Base-by-base conservation (phyloP, 495 filamentous ascomycete genomes). In the Penicillium daleae region DNA sequence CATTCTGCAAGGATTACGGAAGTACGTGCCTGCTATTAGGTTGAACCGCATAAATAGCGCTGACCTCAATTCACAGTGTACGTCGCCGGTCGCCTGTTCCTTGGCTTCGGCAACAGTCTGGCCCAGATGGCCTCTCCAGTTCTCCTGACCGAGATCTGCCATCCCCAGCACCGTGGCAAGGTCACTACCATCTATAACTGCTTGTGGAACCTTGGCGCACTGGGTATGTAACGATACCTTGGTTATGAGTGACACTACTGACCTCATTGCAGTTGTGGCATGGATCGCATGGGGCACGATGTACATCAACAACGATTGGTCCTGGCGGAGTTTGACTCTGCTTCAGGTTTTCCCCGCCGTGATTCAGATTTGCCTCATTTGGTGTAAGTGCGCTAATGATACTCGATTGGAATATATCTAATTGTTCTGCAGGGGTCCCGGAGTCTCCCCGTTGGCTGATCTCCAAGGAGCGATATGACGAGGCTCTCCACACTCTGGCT, bases 101-200 rank as follows among this genome's bases (percentile, higher is more conserved):
- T 87, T 56, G 86, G 86, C 46, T 86, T 87, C 62, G 86, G 86
- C 60, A 83, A 83, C 75, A 82, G 80, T 50, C 75, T 89, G 60
- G 82, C 85, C 24, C 85, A 89, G 67, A 78, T 86, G 49, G 79
- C 83, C 19, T 85, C 86, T 12, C 85, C 86, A 21, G 82, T 87
- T 65, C 74, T 89, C 58, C 78, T 88, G 37, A 84, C 84, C n/a
- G 86, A 89, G 74, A 75, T 89, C 50, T 79, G 76, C 58, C 86
- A 89, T 63, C 84, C 86, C 44, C 85, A 87, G 69, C 85, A 87
- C 62, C 85, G 86, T 73, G 85, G 79, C 46, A 83, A 82, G 64
- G 79, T 88, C 64, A 88, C 86, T 31, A 82, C 83, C 40, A 81
- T 88, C 42, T 89, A 87, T 67, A 87, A 89, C 73, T 83, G 80